These are phyloP conservation scores for Botryotinia calthae DNA, from an alignment of 2,329 filamentous ascomycete species.

Conservation along the genomic window DNA sequence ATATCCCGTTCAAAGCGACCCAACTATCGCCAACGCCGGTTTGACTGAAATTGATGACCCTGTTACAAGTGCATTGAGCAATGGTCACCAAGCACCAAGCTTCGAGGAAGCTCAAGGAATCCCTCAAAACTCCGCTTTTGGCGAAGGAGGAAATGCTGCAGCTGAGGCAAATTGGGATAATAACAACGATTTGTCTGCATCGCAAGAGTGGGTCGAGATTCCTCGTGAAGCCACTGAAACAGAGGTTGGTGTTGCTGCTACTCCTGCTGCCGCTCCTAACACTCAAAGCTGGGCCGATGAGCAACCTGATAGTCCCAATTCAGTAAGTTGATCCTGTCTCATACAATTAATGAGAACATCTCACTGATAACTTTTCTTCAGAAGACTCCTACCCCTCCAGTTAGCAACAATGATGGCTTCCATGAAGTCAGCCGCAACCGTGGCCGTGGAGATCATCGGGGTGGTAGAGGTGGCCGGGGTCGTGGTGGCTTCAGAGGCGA, in stretches of 20 bases:
- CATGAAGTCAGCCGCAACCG: conserved; percentile 62
- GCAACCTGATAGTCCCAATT: conserved; percentile 53
- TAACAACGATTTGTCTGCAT: conserved; percentile 38
- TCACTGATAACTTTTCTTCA: conserved; percentile 24
- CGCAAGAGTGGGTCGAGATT: conserved; percentile 53
- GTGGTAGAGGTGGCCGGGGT: conserved; percentile 46
- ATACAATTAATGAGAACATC: neutral
- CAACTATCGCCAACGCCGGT: conserved; percentile 63
- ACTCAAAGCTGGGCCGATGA: conserved; percentile 82
- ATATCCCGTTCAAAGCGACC: conserved; percentile 53
- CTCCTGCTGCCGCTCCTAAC: conserved; percentile 52
- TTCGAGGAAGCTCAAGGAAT: conserved; percentile 39
- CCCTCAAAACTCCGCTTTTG: conserved; percentile 51
- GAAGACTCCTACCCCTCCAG: conserved; percentile 40
- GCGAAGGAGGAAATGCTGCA: conserved; percentile 56
- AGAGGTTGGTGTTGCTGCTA: conserved; percentile 61
- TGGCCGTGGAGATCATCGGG: conserved; percentile 45
- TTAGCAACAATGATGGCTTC: conserved; percentile 63
- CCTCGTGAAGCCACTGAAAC: conserved; percentile 72
- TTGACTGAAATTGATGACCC: conserved; percentile 63
- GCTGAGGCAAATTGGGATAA: conserved; percentile 66
- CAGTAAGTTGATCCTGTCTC: conserved; percentile 43
- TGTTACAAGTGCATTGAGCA: conserved; percentile 42
- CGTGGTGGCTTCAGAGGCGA: conserved; percentile 42
- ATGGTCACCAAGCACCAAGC: conserved; percentile 45